Conservation (phyloP, 352 stramenopile genomes). For the Phytophthora brassicae region DNA sequence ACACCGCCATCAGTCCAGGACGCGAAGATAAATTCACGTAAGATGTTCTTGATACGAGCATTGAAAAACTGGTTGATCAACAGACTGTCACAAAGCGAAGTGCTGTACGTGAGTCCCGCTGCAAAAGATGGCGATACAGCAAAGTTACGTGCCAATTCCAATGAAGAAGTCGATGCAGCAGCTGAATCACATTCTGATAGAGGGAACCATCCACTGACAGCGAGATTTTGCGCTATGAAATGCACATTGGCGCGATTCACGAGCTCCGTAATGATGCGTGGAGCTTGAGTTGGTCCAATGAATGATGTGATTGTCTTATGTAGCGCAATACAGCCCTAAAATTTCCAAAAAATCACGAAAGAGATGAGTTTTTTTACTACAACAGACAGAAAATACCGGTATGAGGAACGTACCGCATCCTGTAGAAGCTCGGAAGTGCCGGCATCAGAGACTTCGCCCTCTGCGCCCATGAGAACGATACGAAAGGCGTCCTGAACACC, state of each 20-base stretch:
- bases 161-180: conserved; percentile 38
- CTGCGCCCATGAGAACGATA: conserved; percentile 75
- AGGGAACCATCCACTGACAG: conserved; percentile 70
- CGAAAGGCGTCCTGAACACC: conserved; percentile 56
- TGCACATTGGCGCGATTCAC: conserved; percentile 80
- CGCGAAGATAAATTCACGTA: conserved; percentile 85
- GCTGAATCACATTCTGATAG: conserved; percentile 31
- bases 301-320: conserved; percentile 77
- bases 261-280: conserved; percentile 77
- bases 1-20: conserved; percentile 63
- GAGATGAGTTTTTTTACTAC: too few species aligned
- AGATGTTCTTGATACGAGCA: conserved; percentile 81
- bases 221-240: conserved; percentile 78
- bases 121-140: conserved; percentile 72
- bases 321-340: conserved; percentile 61
- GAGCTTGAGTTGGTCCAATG: conserved; percentile 51
- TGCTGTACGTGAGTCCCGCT: conserved; percentile 81
- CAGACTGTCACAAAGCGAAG: conserved; percentile 78
- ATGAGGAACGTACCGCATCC: conserved; percentile 48
- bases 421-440: conserved; percentile 68
- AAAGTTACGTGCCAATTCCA: conserved; percentile 65
- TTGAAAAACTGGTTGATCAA: conserved; percentile 91
- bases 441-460: conserved; percentile 56
- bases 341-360: background rate
- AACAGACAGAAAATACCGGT: background rate